Base-by-base conservation (phyloP, 768 basidiomycete genomes). In the Tulasnella calospora region DNA sequence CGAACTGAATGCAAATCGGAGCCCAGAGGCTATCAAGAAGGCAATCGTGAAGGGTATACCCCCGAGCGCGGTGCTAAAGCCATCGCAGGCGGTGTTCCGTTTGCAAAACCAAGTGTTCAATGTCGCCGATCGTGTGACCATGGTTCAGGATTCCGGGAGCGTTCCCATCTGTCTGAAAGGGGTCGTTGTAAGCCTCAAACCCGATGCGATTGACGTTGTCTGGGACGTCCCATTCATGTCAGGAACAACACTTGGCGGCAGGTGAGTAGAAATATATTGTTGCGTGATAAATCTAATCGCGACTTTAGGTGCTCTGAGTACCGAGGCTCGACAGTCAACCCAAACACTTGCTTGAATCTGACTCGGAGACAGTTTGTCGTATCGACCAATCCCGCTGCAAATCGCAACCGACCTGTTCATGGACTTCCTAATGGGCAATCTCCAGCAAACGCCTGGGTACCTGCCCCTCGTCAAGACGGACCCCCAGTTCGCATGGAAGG, bases 161-260 rank as follows among this genome's bases (percentile, higher is more conserved):
- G 96, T 99, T 0, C 95, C 96, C 1, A 86, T 99, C 19, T 90
- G 91, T 0, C 92, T 91, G 74, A 98, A 97, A 85, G 98, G 98
- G 30, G 94, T 97, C 21, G 96, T 99, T 35, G 89, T 99, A 74
- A 94, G 96, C 19, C 85, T 99, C 82, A 94, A 92, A 81, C 85
- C 91, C 2, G 93, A 92, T 82, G 90, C 92, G 4, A 92, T 99
- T 89, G 98, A 99, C 83, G 92, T 99, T 33, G 89, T 97, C 0
- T 99, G 98, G 94, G 98, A 99, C 83, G 91, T 92, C 33, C 89
- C 95, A 0, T 99, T 99, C 85, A 94, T 99, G 90, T 91, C 95
- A 30, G 98, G 98, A 9, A 88, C 89, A 2, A 98, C 94, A 0
- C 86, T 99, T 15, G 90, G 91, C 4, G 94, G 94, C 82, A 88